These are phyloP conservation scores for Pseudocercospora macadamiae DNA, from an alignment of 2,329 filamentous ascomycete genomes.

Conservation along the genomic window DNA sequence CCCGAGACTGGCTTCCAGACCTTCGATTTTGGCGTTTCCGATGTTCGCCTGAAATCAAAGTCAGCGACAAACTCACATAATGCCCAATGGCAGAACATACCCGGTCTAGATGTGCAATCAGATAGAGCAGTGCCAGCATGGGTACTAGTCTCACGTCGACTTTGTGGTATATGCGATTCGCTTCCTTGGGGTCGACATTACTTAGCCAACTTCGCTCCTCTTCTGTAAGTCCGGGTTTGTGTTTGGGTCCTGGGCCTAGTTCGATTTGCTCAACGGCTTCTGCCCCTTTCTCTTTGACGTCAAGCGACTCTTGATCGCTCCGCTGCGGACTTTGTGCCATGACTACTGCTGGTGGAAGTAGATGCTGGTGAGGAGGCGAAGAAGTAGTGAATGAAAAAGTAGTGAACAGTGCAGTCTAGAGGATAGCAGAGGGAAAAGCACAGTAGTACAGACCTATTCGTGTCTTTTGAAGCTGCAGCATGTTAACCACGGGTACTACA, in stretches of 20 bases:
- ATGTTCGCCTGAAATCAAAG: slow-evolving; percentile 51
- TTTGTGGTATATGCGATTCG: slow-evolving; percentile 45
- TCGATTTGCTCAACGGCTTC: slow-evolving; percentile 23
- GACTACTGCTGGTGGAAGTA: background rate
- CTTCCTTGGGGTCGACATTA: slow-evolving; percentile 25
- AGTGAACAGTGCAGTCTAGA: background rate
- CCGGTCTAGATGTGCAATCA: slow-evolving; percentile 49
- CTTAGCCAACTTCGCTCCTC: slow-evolving; percentile 30
- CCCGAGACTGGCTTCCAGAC: slow-evolving; percentile 50
- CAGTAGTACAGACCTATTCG: background rate
- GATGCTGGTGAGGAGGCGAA: background rate
- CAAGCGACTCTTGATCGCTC: slow-evolving; percentile 11
- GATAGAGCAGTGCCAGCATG: slow-evolving; percentile 45
- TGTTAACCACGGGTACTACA: background rate
- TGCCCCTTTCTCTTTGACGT: slow-evolving; percentile 24
- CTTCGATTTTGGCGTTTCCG: slow-evolving; percentile 56
- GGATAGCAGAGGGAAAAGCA: background rate
- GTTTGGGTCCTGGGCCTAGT: slow-evolving; percentile 11
- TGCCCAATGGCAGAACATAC: background rate
- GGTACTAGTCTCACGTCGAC: slow-evolving; percentile 23
- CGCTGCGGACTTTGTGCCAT: slow-evolving; percentile 16
- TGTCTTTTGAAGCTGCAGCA: background rate
- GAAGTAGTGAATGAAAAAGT: background rate
- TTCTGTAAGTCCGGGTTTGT: slow-evolving; percentile 25
- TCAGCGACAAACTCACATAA: too few species aligned